Evolutionary conservation across 2,329 filamentous ascomycete species (phyloP).

Genomic region (Tetracladium maxilliforme): DNA sequence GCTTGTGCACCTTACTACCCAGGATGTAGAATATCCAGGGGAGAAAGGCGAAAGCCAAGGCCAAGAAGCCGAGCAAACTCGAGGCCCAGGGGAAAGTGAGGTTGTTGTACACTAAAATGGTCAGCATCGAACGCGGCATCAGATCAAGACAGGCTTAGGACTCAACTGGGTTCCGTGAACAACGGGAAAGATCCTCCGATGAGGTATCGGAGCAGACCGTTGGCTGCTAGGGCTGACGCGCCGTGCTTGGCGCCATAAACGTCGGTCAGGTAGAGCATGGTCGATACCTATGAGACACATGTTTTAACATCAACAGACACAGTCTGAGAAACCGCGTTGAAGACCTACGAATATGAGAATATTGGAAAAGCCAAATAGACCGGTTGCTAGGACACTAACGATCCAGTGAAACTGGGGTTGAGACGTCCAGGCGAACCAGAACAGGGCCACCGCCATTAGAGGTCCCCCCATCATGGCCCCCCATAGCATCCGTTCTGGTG

Average conservation of each 20-base stretch:
- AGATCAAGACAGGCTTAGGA: slow-evolving; percentile 10
- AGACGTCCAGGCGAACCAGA: slow-evolving; percentile 13
- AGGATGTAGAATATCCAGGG: no score
- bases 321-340: no score
- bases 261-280: slow-evolving; percentile 11
- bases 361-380: no score
- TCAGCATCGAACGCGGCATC: slow-evolving; percentile 7
- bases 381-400: slow-evolving; percentile 11
- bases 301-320: slow-evolving; percentile 13
- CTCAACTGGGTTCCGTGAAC: slow-evolving; percentile 14
- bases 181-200: slow-evolving; percentile 13
- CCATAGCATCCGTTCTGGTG: slow-evolving; percentile 40
- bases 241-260: slow-evolving; percentile 9
- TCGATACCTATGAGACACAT: slow-evolving; percentile 14
- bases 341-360: no score
- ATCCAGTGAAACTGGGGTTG: slow-evolving; percentile 11
- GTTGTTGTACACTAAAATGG: slow-evolving; percentile 11
- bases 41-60: no score
- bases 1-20: no score
- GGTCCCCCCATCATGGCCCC: slow-evolving; percentile 32
- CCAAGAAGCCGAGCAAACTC: slow-evolving; percentile 25
- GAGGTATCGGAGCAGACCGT: slow-evolving; percentile 11
- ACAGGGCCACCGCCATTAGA: slow-evolving; percentile 11
- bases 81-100: slow-evolving; percentile 26
- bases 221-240: slow-evolving; percentile 12